Evolutionary conservation across 371 early-diverging fungal genomes (phyloP), one percentile per base, ranked within the genome.

Genomic region (Vittaforma corneae): DNA sequence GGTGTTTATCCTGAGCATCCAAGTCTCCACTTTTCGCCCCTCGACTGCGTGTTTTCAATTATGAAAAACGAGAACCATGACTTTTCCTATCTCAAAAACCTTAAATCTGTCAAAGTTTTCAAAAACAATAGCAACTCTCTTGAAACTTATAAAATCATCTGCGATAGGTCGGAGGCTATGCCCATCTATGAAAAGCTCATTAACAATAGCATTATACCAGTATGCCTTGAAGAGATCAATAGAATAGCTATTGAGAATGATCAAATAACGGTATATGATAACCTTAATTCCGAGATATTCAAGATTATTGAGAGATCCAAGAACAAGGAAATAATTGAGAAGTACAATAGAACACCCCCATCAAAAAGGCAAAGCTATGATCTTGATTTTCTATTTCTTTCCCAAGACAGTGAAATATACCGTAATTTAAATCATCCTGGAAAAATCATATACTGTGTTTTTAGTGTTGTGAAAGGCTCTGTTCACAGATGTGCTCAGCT

Each of bases 241-340:
- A 68, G 70, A 33, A 22, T 76, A 44, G 67, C 66, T 33, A n/a
- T 76, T 35, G 76, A 76, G 63, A 46, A 51, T 29, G 34, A 70
- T 40, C 34, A 28, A n/a, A 58, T 71, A 45, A 58, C 65, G 3
- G 55, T 57, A 16, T 75, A 69, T 67, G 76, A 75, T 47, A 42
- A 65, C 51, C 22, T 64, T 1, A 50, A 62, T 9, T 26, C 28
- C 2, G 20, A 20, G 24, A 38, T 67, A 2, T 72, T 38, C 59
- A 61, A 32, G 45, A 32, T 47, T 0, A 61, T 64, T 65, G 73
- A 76, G 35, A 35, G 38, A 16, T 30, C 18, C 14, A 4, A 26
- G 1, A 38, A 45, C n/a, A 56, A 46, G 4, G 57, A 56, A 28
- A 40, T 72, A 20, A 34, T 65, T 32, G 35, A 38, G 0, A 72